Base-by-base conservation (phyloP, 2,329 filamentous ascomycete genomes). In the Huntiella abstrusa region DNA sequence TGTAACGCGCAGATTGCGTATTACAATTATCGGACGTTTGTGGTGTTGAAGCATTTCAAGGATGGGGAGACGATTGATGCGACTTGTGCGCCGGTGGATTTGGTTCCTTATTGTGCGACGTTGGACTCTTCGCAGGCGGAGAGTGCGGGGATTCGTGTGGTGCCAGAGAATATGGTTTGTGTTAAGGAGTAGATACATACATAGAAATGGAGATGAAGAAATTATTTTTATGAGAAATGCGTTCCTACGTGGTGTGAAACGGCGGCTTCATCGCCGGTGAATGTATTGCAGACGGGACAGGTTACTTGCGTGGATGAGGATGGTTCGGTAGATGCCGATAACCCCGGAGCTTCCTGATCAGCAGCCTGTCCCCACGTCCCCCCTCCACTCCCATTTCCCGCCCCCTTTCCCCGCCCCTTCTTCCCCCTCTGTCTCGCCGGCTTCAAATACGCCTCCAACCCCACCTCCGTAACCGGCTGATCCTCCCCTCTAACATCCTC, bases 221-320 rank as follows among this genome's bases (percentile, higher is more conserved):
- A 5, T 5, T 19, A 2, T 33, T 32, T 32, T 34, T 42, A 47
- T 8, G 37, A 54, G 41, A 79, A 76, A 55, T 79, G 75, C 3
- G 54, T 57, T 19, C 73, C 71, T 49, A 83, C 75, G 54, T 84
- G 80, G 58, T 78, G 68, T 7, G 72, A 71, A 7, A 84, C 76
- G 6, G 79, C 80, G 1, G 64, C 62, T 54, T 79, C 78, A 52
- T 84, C 79, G 1, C 80, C 80, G 52, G 78, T 68, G 57, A 83
- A 84, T 0, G 55, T 60, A 3, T 66, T 67, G 55, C 80, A 84
- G 1, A 84, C 73, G 0, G 80, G 80, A 56, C 80, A 84, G 4
- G 59, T 66, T 4, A 7, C 8, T 10, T 7, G 22, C 22, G 22
- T 7, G 22, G 22, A 7, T 7, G 6, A 7, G 3, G 22, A 28